Percentiles rank a stretch among this genome's conserved stretches.
These are phyloP conservation scores for Syzygium grande DNA, from an alignment of 345 rosid genomes.

Conservation along the genomic window DNA sequence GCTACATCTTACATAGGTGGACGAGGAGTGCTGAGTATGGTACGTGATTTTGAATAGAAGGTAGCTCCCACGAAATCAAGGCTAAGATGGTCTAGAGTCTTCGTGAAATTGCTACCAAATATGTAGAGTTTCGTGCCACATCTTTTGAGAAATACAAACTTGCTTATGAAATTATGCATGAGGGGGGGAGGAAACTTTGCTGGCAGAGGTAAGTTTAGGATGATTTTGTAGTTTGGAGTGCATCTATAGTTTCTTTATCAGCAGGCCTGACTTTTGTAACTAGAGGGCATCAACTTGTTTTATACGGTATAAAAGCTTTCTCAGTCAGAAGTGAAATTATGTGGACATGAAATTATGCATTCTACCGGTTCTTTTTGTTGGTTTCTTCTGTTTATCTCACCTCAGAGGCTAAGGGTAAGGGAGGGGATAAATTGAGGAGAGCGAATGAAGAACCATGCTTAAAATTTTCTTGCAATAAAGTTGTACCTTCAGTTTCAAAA, in stretches of 20 bases:
- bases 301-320: not conserved
- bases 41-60: too few relatives aligned
- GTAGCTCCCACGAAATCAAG: constrained; percentile 52
- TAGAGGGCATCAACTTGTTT: not conserved
- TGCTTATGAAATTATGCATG: constrained; percentile 75
- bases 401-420: not conserved
- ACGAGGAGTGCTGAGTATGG: too few relatives aligned
- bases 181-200: constrained; percentile 71
- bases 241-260: constrained; percentile 1
- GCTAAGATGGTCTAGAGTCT: constrained; percentile 80
- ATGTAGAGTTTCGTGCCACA: constrained; percentile 57
- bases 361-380: not conserved
- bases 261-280: not conserved
- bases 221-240: not conserved
- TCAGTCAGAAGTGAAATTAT: not conserved
- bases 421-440: not conserved
- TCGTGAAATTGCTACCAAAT: constrained; percentile 79
- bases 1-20: too few relatives aligned
- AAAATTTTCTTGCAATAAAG: not conserved
- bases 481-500: not conserved
- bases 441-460: not conserved
- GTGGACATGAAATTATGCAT: not conserved
- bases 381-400: not conserved
- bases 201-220: constrained; percentile 42
- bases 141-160: constrained; percentile 71